phyloP scores from a whole-genome alignment of 805 yeast genomes.

The Cyberlindnera suaveolens region DNA sequence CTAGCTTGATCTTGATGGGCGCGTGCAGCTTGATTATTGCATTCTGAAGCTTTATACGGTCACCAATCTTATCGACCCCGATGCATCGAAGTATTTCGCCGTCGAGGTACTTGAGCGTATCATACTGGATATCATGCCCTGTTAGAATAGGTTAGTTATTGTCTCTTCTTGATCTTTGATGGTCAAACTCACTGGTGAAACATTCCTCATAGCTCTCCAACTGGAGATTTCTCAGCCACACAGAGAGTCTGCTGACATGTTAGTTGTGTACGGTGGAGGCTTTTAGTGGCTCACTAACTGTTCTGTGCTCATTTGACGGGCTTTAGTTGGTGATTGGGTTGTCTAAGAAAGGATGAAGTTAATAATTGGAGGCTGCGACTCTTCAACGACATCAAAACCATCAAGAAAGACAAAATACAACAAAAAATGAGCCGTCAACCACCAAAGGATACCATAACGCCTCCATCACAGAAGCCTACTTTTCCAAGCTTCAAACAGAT shows the following conservation, averaged over 20 bases:
- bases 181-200: conserved; percentile 6
- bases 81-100: conserved; percentile 59
- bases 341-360: no score
- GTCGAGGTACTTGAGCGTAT: conserved; percentile 37
- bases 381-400: background rate
- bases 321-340: background rate
- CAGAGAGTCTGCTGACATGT: background rate
- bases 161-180: background rate
- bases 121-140: conserved; percentile 14
- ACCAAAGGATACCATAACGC: background rate
- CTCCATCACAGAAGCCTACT: background rate
- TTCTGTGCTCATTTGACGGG: background rate
- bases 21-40: conserved; percentile 41
- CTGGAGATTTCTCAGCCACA: conserved; percentile 7
- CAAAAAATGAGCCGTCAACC: background rate
- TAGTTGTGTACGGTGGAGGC: background rate
- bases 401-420: background rate
- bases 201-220: conserved; percentile 5
- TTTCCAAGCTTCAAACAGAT: background rate
- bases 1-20: conserved; percentile 4
- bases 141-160: no score
- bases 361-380: no score
- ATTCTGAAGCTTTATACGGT: conserved; percentile 61
- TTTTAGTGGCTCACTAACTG: background rate
- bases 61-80: conserved; percentile 78